Evolutionary conservation across 306 rosid genomes (phyloP).

Genomic region (Malus domestica): DNA sequence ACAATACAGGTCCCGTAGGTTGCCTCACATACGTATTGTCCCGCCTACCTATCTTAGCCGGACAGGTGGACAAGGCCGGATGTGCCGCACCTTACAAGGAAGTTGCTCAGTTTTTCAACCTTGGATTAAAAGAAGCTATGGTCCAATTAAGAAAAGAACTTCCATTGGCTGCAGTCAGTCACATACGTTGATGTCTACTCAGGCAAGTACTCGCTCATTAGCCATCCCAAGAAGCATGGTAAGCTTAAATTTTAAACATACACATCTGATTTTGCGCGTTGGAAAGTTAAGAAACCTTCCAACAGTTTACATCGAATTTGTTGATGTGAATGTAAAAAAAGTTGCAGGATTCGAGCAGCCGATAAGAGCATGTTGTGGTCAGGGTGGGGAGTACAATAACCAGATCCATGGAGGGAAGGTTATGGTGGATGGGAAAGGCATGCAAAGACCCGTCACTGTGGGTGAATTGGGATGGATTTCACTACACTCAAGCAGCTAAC

Average conservation of each 20-base stretch:
- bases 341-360: too few species aligned
- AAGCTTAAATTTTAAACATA: neutral
- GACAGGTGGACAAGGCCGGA: conserved; percentile 30
- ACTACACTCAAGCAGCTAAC: conserved; percentile 52
- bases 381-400: conserved; percentile 30
- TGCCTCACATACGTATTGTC: conserved; percentile 42
- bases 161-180: conserved; percentile 45
- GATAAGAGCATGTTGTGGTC: neutral
- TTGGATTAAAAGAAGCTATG: conserved; percentile 23
- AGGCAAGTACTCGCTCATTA: conserved; percentile 44
- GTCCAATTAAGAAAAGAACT: conserved; percentile 45
- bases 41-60: conserved; percentile 13
- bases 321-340: too few species aligned
- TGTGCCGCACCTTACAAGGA: conserved; percentile 48
- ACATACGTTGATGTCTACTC: conserved; percentile 58
- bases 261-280: too few species aligned
- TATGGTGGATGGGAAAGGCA: conserved; percentile 25
- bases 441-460: conserved; percentile 40
- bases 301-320: too few species aligned
- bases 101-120: conserved; percentile 60
- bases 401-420: conserved; percentile 8
- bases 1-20: conserved; percentile 71
- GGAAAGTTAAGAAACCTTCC: too few species aligned
- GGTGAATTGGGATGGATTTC: conserved; percentile 64
- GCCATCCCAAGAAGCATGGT: conserved; percentile 49